These are phyloP conservation scores for Omphalotus olearius DNA, from an alignment of 1,284 basidiomycete species.

Conservation along the genomic window DNA sequence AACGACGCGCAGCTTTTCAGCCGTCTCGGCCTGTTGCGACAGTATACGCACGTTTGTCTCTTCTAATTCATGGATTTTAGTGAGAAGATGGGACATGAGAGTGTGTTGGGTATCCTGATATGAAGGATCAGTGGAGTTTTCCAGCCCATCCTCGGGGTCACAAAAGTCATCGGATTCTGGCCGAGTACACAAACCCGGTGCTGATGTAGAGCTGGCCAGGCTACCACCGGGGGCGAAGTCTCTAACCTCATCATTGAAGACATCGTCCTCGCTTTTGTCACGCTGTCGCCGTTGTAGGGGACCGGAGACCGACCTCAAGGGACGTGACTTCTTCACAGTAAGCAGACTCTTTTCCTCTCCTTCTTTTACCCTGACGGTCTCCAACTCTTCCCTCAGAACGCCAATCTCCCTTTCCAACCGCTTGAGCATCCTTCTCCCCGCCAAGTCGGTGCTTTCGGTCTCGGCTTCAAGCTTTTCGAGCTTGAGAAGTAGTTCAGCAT, in stretches of 20 bases:
- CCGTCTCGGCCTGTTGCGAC: slow-evolving; percentile 60
- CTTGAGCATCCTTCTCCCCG: slow-evolving; percentile 63
- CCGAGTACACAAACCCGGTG: not conserved
- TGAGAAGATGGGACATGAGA: slow-evolving; percentile 65
- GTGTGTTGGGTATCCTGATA: slow-evolving; percentile 37
- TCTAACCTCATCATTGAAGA: slow-evolving; percentile 35
- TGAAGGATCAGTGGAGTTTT: slow-evolving; percentile 21
- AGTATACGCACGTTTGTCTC: slow-evolving; percentile 69
- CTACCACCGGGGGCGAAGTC: slow-evolving; percentile 64
- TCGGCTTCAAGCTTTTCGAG: slow-evolving; percentile 73
- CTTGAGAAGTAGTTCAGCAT: slow-evolving; percentile 71
- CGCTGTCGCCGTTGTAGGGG: slow-evolving; percentile 38
- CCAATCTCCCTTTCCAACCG: slow-evolving; percentile 76
- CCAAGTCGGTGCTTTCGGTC: slow-evolving; percentile 58
- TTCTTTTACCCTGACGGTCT: slow-evolving; percentile 57
- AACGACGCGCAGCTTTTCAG: slow-evolving; percentile 57
- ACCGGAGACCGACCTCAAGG: not conserved
- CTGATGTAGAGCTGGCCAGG: slow-evolving; percentile 21
- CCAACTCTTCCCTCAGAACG: slow-evolving; percentile 65
- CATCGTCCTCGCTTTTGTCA: slow-evolving; percentile 27
- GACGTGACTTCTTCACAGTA: slow-evolving; percentile 6
- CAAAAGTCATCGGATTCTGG: too few species aligned
- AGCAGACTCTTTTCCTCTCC: slow-evolving; percentile 33
- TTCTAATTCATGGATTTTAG: slow-evolving; percentile 79
- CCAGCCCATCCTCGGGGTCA: not conserved